Base-by-base conservation (phyloP, 768 basidiomycete genomes). In the Exsudoporus frostii region DNA sequence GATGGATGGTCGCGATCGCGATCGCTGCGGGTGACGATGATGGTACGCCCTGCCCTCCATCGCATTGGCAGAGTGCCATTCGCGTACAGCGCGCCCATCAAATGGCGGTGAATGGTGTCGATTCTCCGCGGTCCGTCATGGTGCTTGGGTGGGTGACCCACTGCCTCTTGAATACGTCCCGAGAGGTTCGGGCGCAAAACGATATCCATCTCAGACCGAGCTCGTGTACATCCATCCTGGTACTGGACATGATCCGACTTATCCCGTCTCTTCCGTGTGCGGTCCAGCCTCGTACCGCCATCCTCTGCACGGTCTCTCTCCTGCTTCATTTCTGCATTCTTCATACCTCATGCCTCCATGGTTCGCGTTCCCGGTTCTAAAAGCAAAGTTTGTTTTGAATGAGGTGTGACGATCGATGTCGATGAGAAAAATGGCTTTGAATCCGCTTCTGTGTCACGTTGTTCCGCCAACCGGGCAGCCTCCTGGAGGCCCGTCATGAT, bases 401-500 rank as follows among this genome's bases (percentile, higher is more conserved):
- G 48, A 25, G 7, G 38, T 55, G 58, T 49, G 39, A 40, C n/a
- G 43, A 57, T 58, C 56, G 40, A 15, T 14, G 38, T 24, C n/a
- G 44, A 33, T 14, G 38, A 20, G 9, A 30, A 38, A 44, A 22
- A 19, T n/a, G 13, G 17, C 9, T 32, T 40, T 47, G 60, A 27
- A 33, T 62, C 60, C 46, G 51, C 41, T 43, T 53, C 42, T 48
- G 29, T 24, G 24, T 61, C 50, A 38, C 58, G 27, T 57, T 50
- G 63, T 65, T 63, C 62, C 55, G 63, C 32, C 30, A 36, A 14
- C 51, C 53, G 50, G 55, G 39, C 27, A 48, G 33, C 39, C 42
- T 50, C 32, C 38, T 53, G 62, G 58, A 51, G 20, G 58, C 34
- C 62, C 62, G 61, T 57, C 48, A 22, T 65, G 63, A 57, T 62